A percentile compares a stretch with the other conserved stretches of the same genome.
Evolutionary conservation across 2,329 filamentous ascomycete species (phyloP).

Genomic region (Cladosporium sp.): DNA sequence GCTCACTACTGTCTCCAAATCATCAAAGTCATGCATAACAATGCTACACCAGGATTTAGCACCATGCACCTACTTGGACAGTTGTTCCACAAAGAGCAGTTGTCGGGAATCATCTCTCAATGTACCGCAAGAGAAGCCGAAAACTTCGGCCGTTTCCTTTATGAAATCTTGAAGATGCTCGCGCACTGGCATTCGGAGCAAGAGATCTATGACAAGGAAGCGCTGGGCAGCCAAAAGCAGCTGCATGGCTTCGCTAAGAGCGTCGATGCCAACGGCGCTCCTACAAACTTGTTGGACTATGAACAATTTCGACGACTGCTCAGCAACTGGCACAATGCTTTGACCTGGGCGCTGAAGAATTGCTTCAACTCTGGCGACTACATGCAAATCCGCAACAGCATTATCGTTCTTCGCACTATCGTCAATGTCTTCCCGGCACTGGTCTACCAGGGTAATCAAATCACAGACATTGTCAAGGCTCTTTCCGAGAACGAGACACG

Average conservation of each 20-base stretch:
- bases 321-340: slow-evolving; percentile 83
- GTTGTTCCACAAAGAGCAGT: slow-evolving; percentile 75
- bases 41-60: slow-evolving; percentile 79
- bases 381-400: slow-evolving; percentile 96
- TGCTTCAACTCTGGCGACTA: slow-evolving; percentile 83
- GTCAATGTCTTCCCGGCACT: slow-evolving; percentile 81
- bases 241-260: slow-evolving; percentile 77
- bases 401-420: slow-evolving; percentile 78
- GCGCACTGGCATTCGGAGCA: slow-evolving; percentile 78
- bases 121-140: slow-evolving; percentile 88
- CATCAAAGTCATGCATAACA: slow-evolving; percentile 80
- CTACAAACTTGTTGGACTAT: slow-evolving; percentile 69
- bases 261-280: slow-evolving; percentile 48
- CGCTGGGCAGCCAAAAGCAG: slow-evolving; percentile 59
- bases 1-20: slow-evolving; percentile 85
- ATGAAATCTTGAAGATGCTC: slow-evolving; percentile 74
- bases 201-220: slow-evolving; percentile 73
- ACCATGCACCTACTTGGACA: slow-evolving; percentile 78
- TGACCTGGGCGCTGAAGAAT: slow-evolving; percentile 72
- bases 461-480: slow-evolving; percentile 62
- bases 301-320: slow-evolving; percentile 80
- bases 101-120: slow-evolving; percentile 78
- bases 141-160: slow-evolving; percentile 86
- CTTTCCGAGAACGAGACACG: slow-evolving; percentile 57
- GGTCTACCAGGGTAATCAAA: slow-evolving; percentile 74